These are phyloP conservation scores for Hura crepitans DNA, from an alignment of 441 rosid species.

Conservation along the genomic window DNA sequence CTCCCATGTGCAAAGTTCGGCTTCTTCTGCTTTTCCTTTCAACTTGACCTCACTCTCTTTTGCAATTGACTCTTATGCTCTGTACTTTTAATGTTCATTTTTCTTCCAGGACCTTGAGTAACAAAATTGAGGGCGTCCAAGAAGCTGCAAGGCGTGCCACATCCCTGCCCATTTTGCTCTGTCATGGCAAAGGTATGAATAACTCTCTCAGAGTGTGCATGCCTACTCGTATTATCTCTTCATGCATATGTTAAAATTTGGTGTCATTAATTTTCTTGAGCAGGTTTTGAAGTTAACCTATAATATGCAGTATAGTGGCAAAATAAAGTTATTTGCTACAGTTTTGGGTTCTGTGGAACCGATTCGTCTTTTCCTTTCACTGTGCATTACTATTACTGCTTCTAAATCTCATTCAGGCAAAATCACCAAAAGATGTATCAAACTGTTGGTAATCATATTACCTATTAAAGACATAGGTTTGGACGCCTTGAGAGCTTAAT, in stretches of 20 bases:
- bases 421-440: background rate
- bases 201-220: slow-evolving; percentile 13
- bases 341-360: background rate
- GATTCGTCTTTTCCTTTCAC: background rate
- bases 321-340: background rate
- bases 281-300: slow-evolving; percentile 4
- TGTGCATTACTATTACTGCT: background rate
- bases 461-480: background rate
- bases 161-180: slow-evolving; percentile 72
- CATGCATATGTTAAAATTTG: background rate
- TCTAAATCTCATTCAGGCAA: background rate
- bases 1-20: slow-evolving; percentile 87
- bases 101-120: slow-evolving; percentile 50
- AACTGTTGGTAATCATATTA: background rate
- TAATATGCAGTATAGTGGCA: background rate
- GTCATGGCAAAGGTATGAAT: slow-evolving; percentile 76
- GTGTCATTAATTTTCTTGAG: slow-evolving; percentile 10
- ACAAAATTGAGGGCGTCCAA: slow-evolving; percentile 47
- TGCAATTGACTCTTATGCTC: background rate
- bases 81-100: background rate
- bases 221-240: background rate
- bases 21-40: slow-evolving; percentile 22
- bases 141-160: slow-evolving; percentile 58
- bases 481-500: background rate
- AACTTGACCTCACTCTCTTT: slow-evolving; percentile 17